Evolutionary conservation across 2,329 filamentous ascomycete genomes (phyloP), one percentile per base, ranked within the genome.

Genomic region (Beauveria rudraprayagi): DNA sequence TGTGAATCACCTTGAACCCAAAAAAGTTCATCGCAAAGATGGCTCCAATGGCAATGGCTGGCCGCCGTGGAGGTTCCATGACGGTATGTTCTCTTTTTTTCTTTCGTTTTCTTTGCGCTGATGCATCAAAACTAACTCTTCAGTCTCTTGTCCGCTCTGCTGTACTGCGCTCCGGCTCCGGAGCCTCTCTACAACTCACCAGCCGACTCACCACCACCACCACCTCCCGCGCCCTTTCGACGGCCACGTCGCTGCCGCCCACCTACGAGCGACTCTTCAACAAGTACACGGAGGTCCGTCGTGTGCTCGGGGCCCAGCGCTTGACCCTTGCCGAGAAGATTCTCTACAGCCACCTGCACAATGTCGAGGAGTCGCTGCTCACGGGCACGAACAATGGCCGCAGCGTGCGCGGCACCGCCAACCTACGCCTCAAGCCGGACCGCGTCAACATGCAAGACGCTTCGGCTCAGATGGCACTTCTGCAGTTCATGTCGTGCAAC

Each of bases 391-490:
- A 91, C 75, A 91, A 92, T 82, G 93, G 92, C 67, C 84, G 84
- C 56, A 83, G 88, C 70, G 88, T 99, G 64, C 86, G 94, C 47
- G 93, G 93, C 67, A 86, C 86, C 71, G 92, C 92, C 56, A 97
- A 96, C 73, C 82, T 99, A 76, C 96, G 96, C 80, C 88, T 99
- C 75, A 96, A 96, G 76, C 94, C 94, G 24, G 94, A 99, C 75
- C 86, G 94, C 58, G 94, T 97, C 67, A 95, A 95, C 66, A 99
- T 99, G 94, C 94, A 99, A 77, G 94, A 99, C 79, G 94, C 94
- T 16, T 96, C 91, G 34, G 94, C 94, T 6, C 94, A 99, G 78
- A 99, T 99, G 94, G 94, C 94, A 1, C 80, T 99, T 66, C 79
- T 99, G 68, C 94, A 99, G 77, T 99, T 99, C 82, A 99, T 99